Evolutionary conservation across 805 yeast genomes (phyloP).

Genomic region (Cyberlindnera samutprakarnensis): DNA sequence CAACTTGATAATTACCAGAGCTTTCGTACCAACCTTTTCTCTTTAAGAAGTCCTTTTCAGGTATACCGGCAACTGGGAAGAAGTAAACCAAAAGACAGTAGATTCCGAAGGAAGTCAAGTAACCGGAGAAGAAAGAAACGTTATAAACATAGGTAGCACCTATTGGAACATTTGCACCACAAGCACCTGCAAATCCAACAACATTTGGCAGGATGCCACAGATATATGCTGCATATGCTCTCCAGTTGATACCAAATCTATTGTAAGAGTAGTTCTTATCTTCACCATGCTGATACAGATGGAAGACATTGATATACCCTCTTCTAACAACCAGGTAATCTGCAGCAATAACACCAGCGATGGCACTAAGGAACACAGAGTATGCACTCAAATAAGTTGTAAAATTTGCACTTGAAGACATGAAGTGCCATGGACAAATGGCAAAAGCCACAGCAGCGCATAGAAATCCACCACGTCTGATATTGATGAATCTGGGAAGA

Average conservation of each 20-base stretch:
- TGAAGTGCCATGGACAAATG: conserved; percentile 80
- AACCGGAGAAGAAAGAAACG: conserved; percentile 74
- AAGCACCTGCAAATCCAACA: conserved; percentile 82
- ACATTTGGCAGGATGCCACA: conserved; percentile 78
- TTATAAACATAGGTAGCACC: conserved; percentile 74
- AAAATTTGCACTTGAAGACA: conserved; percentile 62
- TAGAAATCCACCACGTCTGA: conserved; percentile 74
- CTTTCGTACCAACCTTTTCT: conserved; percentile 44
- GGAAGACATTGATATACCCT: conserved; percentile 57
- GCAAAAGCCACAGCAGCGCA: conserved; percentile 66
- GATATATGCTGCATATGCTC: conserved; percentile 75
- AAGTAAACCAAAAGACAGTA: conserved; percentile 45
- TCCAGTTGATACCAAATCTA: conserved; percentile 66
- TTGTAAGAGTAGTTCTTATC: conserved; percentile 51
- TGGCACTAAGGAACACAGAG: conserved; percentile 73
- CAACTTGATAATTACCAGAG: conserved; percentile 6
- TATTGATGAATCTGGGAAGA: conserved; percentile 56
- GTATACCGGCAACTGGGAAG: conserved; percentile 46
- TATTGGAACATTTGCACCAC: conserved; percentile 66
- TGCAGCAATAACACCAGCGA: conserved; percentile 67
- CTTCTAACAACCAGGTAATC: conserved; percentile 71
- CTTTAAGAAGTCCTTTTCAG: conserved; percentile 29
- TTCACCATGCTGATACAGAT: conserved; percentile 45
- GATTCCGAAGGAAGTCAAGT: conserved; percentile 45
- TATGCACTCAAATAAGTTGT: conserved; percentile 77